phyloP scores from a whole-genome alignment of 441 rosid species.

The Brassica balearica region DNA sequence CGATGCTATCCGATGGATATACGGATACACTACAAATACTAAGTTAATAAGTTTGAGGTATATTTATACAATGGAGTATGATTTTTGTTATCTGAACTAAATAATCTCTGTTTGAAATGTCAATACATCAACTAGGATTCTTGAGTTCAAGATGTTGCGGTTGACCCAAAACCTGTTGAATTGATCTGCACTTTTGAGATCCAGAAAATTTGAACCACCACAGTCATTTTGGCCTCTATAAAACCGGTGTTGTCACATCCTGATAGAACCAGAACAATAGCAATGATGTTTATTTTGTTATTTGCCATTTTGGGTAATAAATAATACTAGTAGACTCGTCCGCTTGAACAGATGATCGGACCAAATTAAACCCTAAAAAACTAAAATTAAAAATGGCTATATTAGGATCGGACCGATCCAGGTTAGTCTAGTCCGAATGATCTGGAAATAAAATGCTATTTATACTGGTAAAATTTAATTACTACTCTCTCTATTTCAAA shows the following conservation, averaged over 20 bases:
- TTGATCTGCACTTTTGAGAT: not conserved
- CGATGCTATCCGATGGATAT: slow-evolving; percentile 3
- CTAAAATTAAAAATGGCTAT: not conserved
- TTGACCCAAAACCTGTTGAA: slow-evolving; percentile 1
- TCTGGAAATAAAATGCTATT: slow-evolving; percentile 13
- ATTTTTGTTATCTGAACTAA: not conserved
- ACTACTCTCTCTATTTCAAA: too few species aligned
- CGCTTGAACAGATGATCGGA: slow-evolving; percentile 6
- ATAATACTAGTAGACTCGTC: not conserved
- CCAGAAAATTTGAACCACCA: not conserved
- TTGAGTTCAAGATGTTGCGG: slow-evolving; percentile 16
- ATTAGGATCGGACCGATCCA: slow-evolving; percentile 16
- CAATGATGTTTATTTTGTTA: not conserved
- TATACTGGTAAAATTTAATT: not conserved
- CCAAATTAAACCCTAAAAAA: not conserved
- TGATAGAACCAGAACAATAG: slow-evolving; percentile 9
- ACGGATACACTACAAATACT: not conserved
- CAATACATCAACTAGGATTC: slow-evolving; percentile 15
- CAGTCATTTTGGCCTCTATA: not conserved
- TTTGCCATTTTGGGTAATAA: not conserved
- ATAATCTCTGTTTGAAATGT: not conserved
- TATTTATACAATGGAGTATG: not conserved
- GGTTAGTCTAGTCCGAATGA: slow-evolving; percentile 28
- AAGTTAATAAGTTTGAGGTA: not conserved
- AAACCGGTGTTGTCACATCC: slow-evolving; percentile 17